A percentile compares a stretch with the other conserved stretches of the same genome.
phyloP scores from a whole-genome alignment of 441 rosid species.

The Populus tomentosa region DNA sequence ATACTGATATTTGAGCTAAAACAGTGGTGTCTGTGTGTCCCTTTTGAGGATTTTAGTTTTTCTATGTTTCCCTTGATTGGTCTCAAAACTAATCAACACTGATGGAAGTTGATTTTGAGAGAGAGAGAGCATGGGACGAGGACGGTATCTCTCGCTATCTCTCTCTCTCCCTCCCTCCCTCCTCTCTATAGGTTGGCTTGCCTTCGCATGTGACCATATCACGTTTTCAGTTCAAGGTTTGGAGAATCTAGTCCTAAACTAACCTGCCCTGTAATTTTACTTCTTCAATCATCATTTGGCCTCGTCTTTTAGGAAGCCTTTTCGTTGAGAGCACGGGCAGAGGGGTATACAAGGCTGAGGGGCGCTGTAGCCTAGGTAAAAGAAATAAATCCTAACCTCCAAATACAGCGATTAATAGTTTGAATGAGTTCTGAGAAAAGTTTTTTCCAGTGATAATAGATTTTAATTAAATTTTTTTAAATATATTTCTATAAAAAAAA shows the following conservation, averaged over 20 bases:
- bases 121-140: conserved; percentile 13
- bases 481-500: too few species aligned
- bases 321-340: too few species aligned
- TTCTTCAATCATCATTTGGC: too few species aligned
- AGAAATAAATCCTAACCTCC: too few species aligned
- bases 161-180: background rate
- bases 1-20: background rate
- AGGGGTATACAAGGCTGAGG: too few species aligned
- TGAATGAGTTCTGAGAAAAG: too few species aligned
- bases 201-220: background rate
- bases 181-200: background rate
- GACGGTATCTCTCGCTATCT: background rate
- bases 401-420: too few species aligned
- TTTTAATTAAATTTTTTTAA: too few species aligned
- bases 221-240: background rate
- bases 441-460: too few species aligned
- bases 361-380: too few species aligned
- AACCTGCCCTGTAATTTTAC: background rate
- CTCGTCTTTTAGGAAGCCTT: too few species aligned
- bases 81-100: background rate
- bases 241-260: background rate
- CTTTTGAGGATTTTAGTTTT: too few species aligned
- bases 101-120: background rate
- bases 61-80: background rate
- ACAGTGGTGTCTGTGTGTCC: background rate